A percentile compares a stretch with the other conserved stretches of the same genome.
Conservation (phyloP, 805 yeast genomes). For the Isabelozyma heimii region DNA sequence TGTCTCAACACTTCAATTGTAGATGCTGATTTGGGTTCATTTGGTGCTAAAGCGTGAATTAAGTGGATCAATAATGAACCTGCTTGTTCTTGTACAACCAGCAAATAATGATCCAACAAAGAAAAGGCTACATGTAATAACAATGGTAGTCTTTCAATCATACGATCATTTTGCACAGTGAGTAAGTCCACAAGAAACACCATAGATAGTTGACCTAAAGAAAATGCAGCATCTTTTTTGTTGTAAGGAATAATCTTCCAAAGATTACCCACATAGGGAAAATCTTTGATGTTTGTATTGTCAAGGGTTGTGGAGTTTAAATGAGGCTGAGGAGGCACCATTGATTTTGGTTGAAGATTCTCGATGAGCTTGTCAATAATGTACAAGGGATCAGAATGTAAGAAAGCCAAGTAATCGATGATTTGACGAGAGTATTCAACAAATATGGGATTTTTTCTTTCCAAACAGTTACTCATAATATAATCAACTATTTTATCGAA, state of each 20-base stretch:
- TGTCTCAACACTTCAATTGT: conserved; percentile 58
- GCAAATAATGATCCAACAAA: conserved; percentile 82
- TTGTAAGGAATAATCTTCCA: conserved; percentile 51
- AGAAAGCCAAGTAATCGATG: conserved; percentile 66
- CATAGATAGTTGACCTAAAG: conserved; percentile 83
- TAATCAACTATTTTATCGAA: conserved; percentile 71
- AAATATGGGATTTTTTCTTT: conserved; percentile 66
- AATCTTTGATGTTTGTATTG: conserved; percentile 16
- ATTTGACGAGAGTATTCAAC: conserved; percentile 81
- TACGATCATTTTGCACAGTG: conserved; percentile 61
- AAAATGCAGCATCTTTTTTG: conserved; percentile 72
- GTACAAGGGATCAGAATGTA: conserved; percentile 45
- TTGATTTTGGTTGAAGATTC: conserved; percentile 77
- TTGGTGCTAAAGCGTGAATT: conserved; percentile 60
- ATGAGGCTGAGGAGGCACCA: conserved; percentile 69
- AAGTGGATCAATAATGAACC: conserved; percentile 69
- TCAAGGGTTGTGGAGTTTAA: conserved; percentile 21
- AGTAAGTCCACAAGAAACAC: conserved; percentile 81
- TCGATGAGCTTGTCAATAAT: conserved; percentile 60
- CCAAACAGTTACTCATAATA: conserved; percentile 63
- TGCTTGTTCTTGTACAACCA: conserved; percentile 82
- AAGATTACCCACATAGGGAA: conserved; percentile 78
- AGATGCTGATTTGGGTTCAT: conserved; percentile 52
- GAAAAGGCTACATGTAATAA: conserved; percentile 78
- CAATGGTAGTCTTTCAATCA: conserved; percentile 61